phyloP scores from a whole-genome alignment of 352 stramenopile species.

The Globisporangium parvum region DNA sequence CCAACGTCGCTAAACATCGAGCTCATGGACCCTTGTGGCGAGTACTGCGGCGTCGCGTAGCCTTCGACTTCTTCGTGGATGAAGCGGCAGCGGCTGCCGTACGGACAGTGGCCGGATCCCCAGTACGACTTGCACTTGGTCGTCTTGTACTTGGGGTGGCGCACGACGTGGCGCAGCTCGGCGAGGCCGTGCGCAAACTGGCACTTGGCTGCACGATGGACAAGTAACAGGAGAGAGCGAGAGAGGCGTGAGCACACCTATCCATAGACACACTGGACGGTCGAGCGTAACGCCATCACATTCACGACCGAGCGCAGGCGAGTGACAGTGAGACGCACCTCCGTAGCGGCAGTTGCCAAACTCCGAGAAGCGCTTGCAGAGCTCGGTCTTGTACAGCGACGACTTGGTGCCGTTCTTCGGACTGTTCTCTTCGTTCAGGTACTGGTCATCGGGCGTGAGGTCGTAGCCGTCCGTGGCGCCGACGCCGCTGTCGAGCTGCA shows the following conservation, averaged over 20 bases:
- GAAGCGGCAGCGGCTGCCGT: slow-evolving; percentile 83
- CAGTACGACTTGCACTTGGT: slow-evolving; percentile 90
- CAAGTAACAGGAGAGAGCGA: background rate
- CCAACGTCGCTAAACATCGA: slow-evolving; percentile 47
- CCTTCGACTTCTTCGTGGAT: slow-evolving; percentile 81
- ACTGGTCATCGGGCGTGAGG: slow-evolving; percentile 45
- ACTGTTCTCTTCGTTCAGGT: slow-evolving; percentile 78
- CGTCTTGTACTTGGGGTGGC: slow-evolving; percentile 90
- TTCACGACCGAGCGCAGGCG: too few relatives aligned
- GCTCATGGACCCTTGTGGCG: slow-evolving; percentile 30
- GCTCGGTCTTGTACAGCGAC: slow-evolving; percentile 85
- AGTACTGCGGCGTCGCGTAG: slow-evolving; percentile 50
- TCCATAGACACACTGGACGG: too few relatives aligned
- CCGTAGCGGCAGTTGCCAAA: slow-evolving; percentile 85
- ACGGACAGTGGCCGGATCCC: slow-evolving; percentile 83
- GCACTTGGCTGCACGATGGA: slow-evolving; percentile 56
- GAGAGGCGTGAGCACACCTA: background rate
- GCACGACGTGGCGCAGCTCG: slow-evolving; percentile 78
- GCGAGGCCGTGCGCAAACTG: slow-evolving; percentile 81
- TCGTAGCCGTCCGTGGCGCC: slow-evolving; percentile 32
- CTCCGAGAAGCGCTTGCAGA: slow-evolving; percentile 85
- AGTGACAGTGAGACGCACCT: slow-evolving; percentile 42
- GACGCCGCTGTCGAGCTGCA: slow-evolving; percentile 55
- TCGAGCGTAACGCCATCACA: background rate
- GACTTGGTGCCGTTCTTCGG: slow-evolving; percentile 83